A percentile compares a stretch with the other conserved stretches of the same genome.
phyloP scores from a whole-genome alignment of 352 stramenopile species.

The Elongisporangium undulatum region DNA sequence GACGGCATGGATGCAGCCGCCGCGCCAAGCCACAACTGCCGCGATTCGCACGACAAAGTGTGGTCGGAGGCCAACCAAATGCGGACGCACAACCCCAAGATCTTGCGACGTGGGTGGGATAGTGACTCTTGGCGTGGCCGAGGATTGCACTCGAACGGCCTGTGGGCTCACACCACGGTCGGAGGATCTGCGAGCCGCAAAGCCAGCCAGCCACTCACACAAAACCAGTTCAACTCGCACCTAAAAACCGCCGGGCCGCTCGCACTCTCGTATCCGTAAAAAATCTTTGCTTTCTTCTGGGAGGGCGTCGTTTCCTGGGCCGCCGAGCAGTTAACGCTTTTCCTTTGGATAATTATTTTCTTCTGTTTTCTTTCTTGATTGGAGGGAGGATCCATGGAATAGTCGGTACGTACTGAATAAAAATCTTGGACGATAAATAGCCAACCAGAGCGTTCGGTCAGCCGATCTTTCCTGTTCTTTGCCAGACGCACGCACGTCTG shows the following conservation, averaged over 20 bases:
- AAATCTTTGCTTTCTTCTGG: neutral
- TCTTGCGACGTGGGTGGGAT: neutral
- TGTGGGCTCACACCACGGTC: neutral
- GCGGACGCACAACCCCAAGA: neutral
- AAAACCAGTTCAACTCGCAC: neutral
- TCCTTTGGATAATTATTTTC: neutral
- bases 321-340: neutral
- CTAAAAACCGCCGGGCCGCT: neutral
- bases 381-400: neutral
- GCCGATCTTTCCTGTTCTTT: neutral
- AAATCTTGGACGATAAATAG: neutral
- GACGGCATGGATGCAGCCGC: conserved; percentile 1
- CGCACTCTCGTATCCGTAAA: neutral
- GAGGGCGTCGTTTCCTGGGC: neutral
- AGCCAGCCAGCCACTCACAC: neutral
- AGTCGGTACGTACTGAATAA: neutral
- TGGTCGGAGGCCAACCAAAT: neutral
- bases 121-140: neutral
- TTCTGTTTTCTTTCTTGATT: neutral
- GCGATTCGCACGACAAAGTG: neutral
- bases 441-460: neutral
- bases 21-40: neutral
- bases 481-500: neutral
- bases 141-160: neutral
- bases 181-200: neutral